These are phyloP conservation scores for Tillandsia leiboldiana DNA, from an alignment of 176 grass and related monocot species.

Conservation along the genomic window DNA sequence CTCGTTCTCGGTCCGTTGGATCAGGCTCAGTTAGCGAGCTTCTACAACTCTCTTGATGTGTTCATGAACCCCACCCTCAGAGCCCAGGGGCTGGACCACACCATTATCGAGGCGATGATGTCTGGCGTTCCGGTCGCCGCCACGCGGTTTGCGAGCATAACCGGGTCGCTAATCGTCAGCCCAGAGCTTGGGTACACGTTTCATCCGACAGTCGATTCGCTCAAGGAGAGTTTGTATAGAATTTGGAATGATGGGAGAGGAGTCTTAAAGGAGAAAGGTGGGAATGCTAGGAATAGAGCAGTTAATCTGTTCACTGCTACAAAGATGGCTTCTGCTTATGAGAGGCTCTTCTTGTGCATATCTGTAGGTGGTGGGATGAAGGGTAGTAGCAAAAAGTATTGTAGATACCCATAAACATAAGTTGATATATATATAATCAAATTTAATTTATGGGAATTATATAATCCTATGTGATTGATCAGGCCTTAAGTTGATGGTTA, in stretches of 20 bases:
- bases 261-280: slow-evolving; percentile 22
- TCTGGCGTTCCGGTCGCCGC: slow-evolving; percentile 28
- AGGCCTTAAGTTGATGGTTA: too few relatives aligned
- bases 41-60: slow-evolving; percentile 40
- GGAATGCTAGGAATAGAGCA: slow-evolving; percentile 28
- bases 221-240: slow-evolving; percentile 22
- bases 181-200: slow-evolving; percentile 36
- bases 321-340: slow-evolving; percentile 50
- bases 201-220: slow-evolving; percentile 27
- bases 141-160: slow-evolving; percentile 41
- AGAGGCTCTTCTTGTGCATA: slow-evolving; percentile 43
- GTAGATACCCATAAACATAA: slow-evolving; percentile 13
- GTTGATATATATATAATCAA: too few relatives aligned
- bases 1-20: slow-evolving; percentile 31
- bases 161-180: slow-evolving; percentile 34
- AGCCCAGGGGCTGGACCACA: slow-evolving; percentile 49
- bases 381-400: slow-evolving; percentile 13
- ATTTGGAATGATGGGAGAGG: slow-evolving; percentile 29
- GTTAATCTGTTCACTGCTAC: slow-evolving; percentile 26
- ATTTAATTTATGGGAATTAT: too few relatives aligned
- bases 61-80: slow-evolving; percentile 42
- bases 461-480: too few relatives aligned
- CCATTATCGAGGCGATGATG: slow-evolving; percentile 42
- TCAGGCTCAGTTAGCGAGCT: slow-evolving; percentile 24
- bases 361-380: slow-evolving; percentile 3